A percentile compares a stretch with the other conserved stretches of the same genome.
These are phyloP conservation scores for Juglanconis oblonga DNA, from an alignment of 2,329 filamentous ascomycete species.

Conservation along the genomic window DNA sequence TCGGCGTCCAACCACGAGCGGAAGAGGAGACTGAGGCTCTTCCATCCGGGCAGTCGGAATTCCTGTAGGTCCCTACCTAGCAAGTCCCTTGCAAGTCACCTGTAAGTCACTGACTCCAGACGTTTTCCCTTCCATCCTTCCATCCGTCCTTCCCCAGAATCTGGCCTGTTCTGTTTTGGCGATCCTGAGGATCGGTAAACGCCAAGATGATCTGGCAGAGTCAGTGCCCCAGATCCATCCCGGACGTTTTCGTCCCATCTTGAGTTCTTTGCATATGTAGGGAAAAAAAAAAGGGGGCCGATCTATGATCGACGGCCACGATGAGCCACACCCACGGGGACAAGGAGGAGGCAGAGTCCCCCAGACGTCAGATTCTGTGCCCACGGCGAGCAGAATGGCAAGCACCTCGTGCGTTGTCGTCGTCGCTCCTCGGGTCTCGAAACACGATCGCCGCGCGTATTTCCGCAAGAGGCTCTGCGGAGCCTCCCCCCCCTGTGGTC, in stretches of 20 bases:
- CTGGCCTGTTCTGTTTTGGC: background rate
- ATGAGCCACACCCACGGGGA: background rate
- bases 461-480: too few relatives aligned
- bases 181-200: conserved; percentile 3
- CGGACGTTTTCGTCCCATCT: background rate
- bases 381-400: too few relatives aligned
- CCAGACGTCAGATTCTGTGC: too few relatives aligned
- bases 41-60: background rate
- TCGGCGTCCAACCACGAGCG: background rate
- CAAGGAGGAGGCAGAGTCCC: too few relatives aligned
- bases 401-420: too few relatives aligned
- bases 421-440: too few relatives aligned
- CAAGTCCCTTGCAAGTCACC: too few relatives aligned
- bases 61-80: background rate
- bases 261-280: background rate
- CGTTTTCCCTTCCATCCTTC: background rate
- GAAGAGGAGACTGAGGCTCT: background rate
- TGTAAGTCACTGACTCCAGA: too few relatives aligned
- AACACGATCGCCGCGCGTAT: too few relatives aligned
- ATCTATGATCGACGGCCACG: background rate
- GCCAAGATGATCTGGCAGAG: background rate
- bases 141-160: background rate
- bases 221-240: background rate
- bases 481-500: too few relatives aligned
- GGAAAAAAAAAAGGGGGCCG: background rate